phyloP scores from a whole-genome alignment of 169 alveolate genomes.

The Plasmodium billcollinsi region DNA sequence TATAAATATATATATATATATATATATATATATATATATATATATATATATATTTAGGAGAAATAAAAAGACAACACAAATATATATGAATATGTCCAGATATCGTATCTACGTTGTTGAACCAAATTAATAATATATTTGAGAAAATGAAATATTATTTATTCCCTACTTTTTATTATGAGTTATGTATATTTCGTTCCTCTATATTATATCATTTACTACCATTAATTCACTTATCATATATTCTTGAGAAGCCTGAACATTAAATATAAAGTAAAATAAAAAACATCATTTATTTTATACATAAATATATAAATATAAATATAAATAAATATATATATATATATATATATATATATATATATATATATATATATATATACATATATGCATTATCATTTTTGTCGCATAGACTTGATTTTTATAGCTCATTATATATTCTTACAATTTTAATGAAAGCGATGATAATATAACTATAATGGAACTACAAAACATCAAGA shows the following conservation, averaged over 20 bases:
- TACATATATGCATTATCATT: conserved; percentile 3
- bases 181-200: too few relatives aligned
- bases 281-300: not conserved
- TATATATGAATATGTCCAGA: too few relatives aligned
- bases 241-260: conserved; percentile 44
- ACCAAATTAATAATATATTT: too few relatives aligned
- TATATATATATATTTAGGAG: too few relatives aligned
- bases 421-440: not conserved
- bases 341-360: not conserved
- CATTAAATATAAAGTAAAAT: not conserved
- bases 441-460: conserved; percentile 66
- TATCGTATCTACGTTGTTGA: too few relatives aligned
- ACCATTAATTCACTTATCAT: not conserved
- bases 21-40: too few relatives aligned
- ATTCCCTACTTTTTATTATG: too few relatives aligned
- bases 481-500: conserved; percentile 73
- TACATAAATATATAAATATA: not conserved
- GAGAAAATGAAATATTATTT: too few relatives aligned
- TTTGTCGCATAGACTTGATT: not conserved
- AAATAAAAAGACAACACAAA: too few relatives aligned
- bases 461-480: conserved; percentile 61
- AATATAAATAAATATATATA: not conserved
- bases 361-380: not conserved
- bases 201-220: too few relatives aligned
- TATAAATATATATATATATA: too few relatives aligned